Evolutionary conservation across 2,329 filamentous ascomycete species (phyloP), one percentile per base, ranked within the genome.

Genomic region (Ascochyta clinopodiicola): DNA sequence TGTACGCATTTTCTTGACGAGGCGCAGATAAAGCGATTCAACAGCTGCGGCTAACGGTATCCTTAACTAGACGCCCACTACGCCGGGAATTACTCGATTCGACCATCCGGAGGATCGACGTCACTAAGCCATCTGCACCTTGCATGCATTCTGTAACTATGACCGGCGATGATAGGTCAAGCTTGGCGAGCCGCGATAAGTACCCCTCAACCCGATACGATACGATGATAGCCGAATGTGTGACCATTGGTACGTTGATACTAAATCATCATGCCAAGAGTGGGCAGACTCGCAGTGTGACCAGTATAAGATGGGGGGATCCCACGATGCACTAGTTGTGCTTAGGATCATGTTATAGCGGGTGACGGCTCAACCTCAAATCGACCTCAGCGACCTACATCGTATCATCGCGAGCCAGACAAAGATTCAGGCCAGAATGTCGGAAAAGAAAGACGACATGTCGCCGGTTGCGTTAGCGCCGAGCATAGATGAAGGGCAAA

Each of bases 401-500:
- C 19, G 4, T 12, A 12, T 2, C 21, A 19, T 3, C 7, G 13
- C 36, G 19, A 22, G 12, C 9, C 21, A 15, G 15, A 27, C 21
- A 8, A 40, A 15, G 9, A 32, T 9, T n/a, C 5, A 7, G 3
- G 10, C 44, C 32, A 56, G 47, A 10, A 68, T 68, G 61, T 44
- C 59, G 15, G 64, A 72, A 27, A 70, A 71, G 49, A 53, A 66
- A 35, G 31, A 56, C 27, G 60, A 60, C 8, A 65, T 71, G 24
- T 60, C 62, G 29, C 62, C 67, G 9, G 60, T 48, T n/a, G 53
- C 57, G 17, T 38, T 42, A 21, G 57, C 63, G n/a, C 52, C 66
- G 4, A 72, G 69, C 43, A 39, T 73, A 6, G 60, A 71, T 37
- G 66, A 72, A 57, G 71, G 62, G 1, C 60, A 71, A 40, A 32